Base-by-base conservation (phyloP, 441 rosid genomes). In the Croton laevigatus region DNA sequence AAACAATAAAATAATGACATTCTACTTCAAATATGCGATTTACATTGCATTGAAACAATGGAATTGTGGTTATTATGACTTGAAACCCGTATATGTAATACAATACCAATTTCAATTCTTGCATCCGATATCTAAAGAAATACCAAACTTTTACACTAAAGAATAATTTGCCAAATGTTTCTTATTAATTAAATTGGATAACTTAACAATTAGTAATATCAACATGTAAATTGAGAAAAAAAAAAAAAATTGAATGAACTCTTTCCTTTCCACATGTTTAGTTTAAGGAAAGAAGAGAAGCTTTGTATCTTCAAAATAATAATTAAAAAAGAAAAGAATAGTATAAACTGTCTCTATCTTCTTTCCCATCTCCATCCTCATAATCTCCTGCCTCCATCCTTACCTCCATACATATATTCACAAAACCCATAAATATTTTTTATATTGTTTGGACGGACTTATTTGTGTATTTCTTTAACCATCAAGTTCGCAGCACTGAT, bases 401-500 rank as follows among this genome's bases (percentile, higher is more conserved):
- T 60, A 52, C 7, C 60, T 40, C 40, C 65, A 46, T 38, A 7
- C 7, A 40, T 7, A 6, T 40, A 7, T 40, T 40, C 44, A 38
- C 6, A 1, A 5, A 38, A 38, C 42, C 32, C 32, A 27, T 27
- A 27, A 27, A 27, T 27, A 1, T 27, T 27, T 27, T 27, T 27
- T 1, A 27, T 38, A 38, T 38, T 38, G 8, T 38, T 38, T 38
- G 37, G 67, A 58, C 44, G 27, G 62, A 63, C 68, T 72, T 70
- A 54, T 70, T 61, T 59, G 12, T 14, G 23, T 38, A 11, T 32
- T 42, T 20, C 38, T 58, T 62, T 65, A 74, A 20, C 61, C 70
- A 38, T 79, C 87, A 27, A 85, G 76, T n/a, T 81, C 84, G 36
- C 70, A 76, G 44, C 44, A 40, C 8, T 40, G 44, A 4, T 74